Evolutionary conservation across 257 asterid genomes (phyloP), one percentile per base, ranked within the genome.

Genomic region (Pogostemon cablin): DNA sequence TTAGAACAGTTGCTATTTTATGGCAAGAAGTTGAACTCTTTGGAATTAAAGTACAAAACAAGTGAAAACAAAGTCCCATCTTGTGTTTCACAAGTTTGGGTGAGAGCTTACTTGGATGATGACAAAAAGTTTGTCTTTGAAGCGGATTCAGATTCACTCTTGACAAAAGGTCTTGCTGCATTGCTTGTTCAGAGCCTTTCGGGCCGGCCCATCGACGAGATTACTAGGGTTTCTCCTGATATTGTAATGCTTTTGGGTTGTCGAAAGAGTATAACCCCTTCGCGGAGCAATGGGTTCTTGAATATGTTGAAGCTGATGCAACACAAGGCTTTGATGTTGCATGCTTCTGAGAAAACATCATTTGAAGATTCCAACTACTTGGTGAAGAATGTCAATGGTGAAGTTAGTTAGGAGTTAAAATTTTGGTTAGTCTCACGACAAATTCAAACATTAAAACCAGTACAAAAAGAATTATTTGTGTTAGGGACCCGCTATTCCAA

Each of bases 21-120:
- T 47, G 98, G 96, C 0, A 85, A 72, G 59, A 90, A 82, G 55
- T 77, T 89, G 55, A 81, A 64, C 64, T 90, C 98, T 43, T 71
- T 92, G 68, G 93, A 86, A 4, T 57, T 79, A 6, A 75, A 77
- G 73, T 86, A 72, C 53, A 92, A 87, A 72, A 87, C 81, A 4
- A 79, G 42, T 53, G 90, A 85, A 62, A 87, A 92, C 72, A 92
- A 87, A 71, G 96, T 92, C 5, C 90, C 86, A 59, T 95, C 96
- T 9, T 89, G 96, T 54, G 93, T 89, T 74, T 89, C 98, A 15
- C 98, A 87, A 91, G 96, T 89, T 10, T 92, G 98, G 98, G 93
- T 92, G 20, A 83, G 96, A 77, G 91, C 96, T 0, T 86, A 75
- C 44, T 78, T 88, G 75, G 97, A 90, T 44, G 47, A 66, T 3